phyloP scores from a whole-genome alignment of 305 asterid species.

The Fraxinus baroniana region DNA sequence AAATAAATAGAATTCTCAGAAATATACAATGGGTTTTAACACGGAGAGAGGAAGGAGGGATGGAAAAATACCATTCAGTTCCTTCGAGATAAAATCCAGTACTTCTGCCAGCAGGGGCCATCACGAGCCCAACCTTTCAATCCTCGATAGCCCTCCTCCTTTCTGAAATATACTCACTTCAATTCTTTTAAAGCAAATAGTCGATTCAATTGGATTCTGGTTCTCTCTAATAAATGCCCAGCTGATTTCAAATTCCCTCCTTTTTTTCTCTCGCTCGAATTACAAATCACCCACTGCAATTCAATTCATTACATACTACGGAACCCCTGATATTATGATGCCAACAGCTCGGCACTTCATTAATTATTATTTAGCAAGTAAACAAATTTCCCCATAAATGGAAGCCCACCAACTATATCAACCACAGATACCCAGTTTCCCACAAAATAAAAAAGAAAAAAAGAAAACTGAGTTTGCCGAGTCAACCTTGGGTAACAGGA shows the following conservation, averaged over 20 bases:
- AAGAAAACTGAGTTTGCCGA: conserved; percentile 15
- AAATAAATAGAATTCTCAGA: too few relatives aligned
- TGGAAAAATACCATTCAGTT: too few relatives aligned
- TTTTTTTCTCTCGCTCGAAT: too few relatives aligned
- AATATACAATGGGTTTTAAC: too few relatives aligned
- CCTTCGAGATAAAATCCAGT: not conserved
- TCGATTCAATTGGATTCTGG: too few relatives aligned
- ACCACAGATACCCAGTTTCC: conserved; percentile 45
- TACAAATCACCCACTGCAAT: conserved; percentile 15
- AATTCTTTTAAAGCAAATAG: too few relatives aligned
- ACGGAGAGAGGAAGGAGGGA: too few relatives aligned
- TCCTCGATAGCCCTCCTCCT: too few relatives aligned
- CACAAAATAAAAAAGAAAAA: not conserved
- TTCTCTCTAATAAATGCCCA: too few relatives aligned
- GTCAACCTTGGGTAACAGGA: conserved; percentile 37
- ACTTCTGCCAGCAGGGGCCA: too few relatives aligned
- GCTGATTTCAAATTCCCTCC: not conserved
- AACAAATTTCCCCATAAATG: conserved; percentile 35
- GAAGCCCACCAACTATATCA: conserved; percentile 66
- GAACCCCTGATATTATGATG: conserved; percentile 32
- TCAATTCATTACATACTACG: conserved; percentile 31
- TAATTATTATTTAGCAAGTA: conserved; percentile 32
- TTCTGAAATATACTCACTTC: too few relatives aligned
- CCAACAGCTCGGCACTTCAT: conserved; percentile 49
- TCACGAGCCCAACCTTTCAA: too few relatives aligned